These are phyloP conservation scores for Gossypium bickii DNA, from an alignment of 345 rosid genomes.

Conservation along the genomic window DNA sequence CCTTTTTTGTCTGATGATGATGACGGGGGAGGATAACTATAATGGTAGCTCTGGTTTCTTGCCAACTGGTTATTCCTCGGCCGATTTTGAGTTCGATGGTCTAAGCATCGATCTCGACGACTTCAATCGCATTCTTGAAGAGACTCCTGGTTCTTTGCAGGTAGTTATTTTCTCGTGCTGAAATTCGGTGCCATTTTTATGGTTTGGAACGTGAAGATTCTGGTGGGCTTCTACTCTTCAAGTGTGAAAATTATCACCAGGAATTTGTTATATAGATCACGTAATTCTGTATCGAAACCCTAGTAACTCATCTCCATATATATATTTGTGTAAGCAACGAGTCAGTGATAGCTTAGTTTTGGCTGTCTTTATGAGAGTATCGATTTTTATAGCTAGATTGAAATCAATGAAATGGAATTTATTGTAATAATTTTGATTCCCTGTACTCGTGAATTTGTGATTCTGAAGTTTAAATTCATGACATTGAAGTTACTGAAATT, in stretches of 20 bases:
- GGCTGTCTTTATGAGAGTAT: background rate
- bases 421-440: too few species aligned
- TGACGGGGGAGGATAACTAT: conserved; percentile 32
- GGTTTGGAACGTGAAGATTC: conserved; percentile 1
- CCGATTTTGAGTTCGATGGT: conserved; percentile 18
- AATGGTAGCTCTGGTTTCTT: conserved; percentile 11
- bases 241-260: background rate
- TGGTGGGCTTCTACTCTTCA: background rate
- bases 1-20: conserved; percentile 14
- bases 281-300: background rate
- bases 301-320: background rate
- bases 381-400: background rate
- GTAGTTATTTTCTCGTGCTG: conserved; percentile 24
- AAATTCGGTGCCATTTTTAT: conserved; percentile 1
- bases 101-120: conserved; percentile 39
- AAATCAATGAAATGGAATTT: background rate
- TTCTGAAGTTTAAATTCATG: background rate
- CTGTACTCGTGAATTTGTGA: background rate
- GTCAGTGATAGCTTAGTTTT: background rate
- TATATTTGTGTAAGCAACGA: background rate
- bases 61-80: conserved; percentile 14
- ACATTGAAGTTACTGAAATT: background rate
- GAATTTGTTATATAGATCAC: background rate
- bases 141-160: conserved; percentile 31
- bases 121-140: conserved; percentile 34